Conservation (phyloP, 805 yeast genomes). For the Spathaspora hagerdaliae region DNA sequence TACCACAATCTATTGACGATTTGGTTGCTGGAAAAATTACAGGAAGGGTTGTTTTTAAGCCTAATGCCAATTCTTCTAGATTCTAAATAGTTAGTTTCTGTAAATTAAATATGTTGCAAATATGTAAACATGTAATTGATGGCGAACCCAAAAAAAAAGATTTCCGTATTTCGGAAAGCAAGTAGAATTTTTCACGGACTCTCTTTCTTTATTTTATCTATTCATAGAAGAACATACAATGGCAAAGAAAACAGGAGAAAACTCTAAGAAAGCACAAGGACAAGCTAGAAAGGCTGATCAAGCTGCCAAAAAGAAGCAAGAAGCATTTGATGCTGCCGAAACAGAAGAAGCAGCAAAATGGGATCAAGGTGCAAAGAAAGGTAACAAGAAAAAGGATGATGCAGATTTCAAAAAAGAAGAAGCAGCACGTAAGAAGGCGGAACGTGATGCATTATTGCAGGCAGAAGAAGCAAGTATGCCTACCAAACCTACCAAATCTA, state of each 20-base stretch:
- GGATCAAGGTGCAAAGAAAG: slow-evolving; percentile 70
- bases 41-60: slow-evolving; percentile 42
- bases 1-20: slow-evolving; percentile 32
- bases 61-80: slow-evolving; percentile 7
- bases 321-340: slow-evolving; percentile 41
- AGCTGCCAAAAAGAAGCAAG: slow-evolving; percentile 54
- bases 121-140: background rate
- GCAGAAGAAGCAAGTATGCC: slow-evolving; percentile 67
- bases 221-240: slow-evolving; percentile 16
- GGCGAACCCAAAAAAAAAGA: background rate
- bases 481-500: slow-evolving; percentile 46
- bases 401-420: slow-evolving; percentile 69
- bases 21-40: slow-evolving; percentile 34
- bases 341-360: slow-evolving; percentile 61
- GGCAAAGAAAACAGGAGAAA: slow-evolving; percentile 49
- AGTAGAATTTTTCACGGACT: background rate
- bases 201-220: background rate
- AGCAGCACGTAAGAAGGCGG: slow-evolving; percentile 77
- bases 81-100: background rate
- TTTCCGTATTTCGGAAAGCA: background rate
- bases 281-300: slow-evolving; percentile 65
- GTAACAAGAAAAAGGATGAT: slow-evolving; percentile 65
- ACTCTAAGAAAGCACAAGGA: slow-evolving; percentile 57
- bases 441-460: slow-evolving; percentile 62
- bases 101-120: background rate